Base-by-base conservation (phyloP, 2,329 filamentous ascomycete species). In the Cladosporium austrohemisphaericum region DNA sequence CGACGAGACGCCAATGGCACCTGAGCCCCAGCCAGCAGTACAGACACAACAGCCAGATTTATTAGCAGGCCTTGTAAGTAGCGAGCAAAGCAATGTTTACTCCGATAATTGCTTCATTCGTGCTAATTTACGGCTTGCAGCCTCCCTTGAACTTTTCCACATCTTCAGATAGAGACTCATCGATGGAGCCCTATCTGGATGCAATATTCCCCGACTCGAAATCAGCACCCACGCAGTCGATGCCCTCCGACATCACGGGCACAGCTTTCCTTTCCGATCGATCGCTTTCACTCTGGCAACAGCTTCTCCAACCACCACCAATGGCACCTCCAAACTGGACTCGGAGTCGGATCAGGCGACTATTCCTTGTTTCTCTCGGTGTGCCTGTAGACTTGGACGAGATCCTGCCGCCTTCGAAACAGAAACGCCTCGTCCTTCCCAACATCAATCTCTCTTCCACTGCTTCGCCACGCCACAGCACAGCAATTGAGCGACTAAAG, bases 251-350 rank as follows among this genome's bases (percentile, higher is more conserved):
- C 49, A 57, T 60, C 41, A 48, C 58, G 10, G 54, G 54, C 53
- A 74, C 85, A 36, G 79, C 89, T 43, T 93, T 96, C 69, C 81
- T 88, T 48, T 94, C 88, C 32, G 85, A 90, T 45, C 83, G 91
- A 51, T 94, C 88, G 53, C 84, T 88, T 49, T 96, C 93, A 0
- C 76, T 98, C 26, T 98, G 93, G 93, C 90, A 91, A 32, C 93
- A 98, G 72, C 82, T 98, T 4, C 89, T 96, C 23, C 92, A 92
- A 2, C 92, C 93, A 16, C 93, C 93, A 2, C 91, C 93, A 2
- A 80, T 98, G 29, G 90, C 95, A 62, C 93, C 93, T 5, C 92
- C 93, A 1, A 93, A 98, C 68, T 98, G 93, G 93, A 94, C 96
- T 52, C 88, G 93, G 56, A 95, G 90, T 45, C 88, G 91, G 44